phyloP scores from a whole-genome alignment of 768 basidiomycete genomes.

The Imleria badia region DNA sequence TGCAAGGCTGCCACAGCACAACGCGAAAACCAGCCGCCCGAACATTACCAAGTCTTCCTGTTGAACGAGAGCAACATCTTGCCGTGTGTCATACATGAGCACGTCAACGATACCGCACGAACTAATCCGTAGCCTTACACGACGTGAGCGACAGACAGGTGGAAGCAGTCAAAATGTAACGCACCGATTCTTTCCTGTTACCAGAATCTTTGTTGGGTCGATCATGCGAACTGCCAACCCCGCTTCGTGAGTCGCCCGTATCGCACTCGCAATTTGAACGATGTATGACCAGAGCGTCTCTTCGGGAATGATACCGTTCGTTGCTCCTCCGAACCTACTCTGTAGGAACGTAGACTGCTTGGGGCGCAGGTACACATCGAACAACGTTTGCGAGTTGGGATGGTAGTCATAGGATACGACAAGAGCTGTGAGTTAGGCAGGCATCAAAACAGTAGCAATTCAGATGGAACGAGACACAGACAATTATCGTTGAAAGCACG shows the following conservation, averaged over 20 bases:
- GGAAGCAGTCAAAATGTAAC: not conserved
- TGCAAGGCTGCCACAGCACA: constrained; percentile 69
- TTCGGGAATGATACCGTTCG: constrained; percentile 55
- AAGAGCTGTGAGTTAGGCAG: constrained; percentile 54
- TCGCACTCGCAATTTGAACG: constrained; percentile 83
- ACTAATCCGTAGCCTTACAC: constrained; percentile 70
- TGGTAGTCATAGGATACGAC: constrained; percentile 91
- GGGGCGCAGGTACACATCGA: constrained; percentile 70
- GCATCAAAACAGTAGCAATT: constrained; percentile 8
- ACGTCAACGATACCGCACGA: constrained; percentile 89
- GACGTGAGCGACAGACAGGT: not conserved
- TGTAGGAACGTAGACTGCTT: constrained; percentile 40
- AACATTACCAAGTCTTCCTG: constrained; percentile 90
- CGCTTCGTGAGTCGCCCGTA: constrained; percentile 81
- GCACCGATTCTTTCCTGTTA: constrained; percentile 88
- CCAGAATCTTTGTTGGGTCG: constrained; percentile 82
- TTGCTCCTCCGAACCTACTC: constrained; percentile 36
- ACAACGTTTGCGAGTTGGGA: constrained; percentile 79
- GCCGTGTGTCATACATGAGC: constrained; percentile 68
- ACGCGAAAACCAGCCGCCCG: constrained; percentile 75
- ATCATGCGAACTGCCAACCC: constrained; percentile 80
- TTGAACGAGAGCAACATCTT: constrained; percentile 59
- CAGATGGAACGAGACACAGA: constrained; percentile 37
- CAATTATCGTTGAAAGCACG: constrained; percentile 90
- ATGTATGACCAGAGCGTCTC: constrained; percentile 90